phyloP scores from a whole-genome alignment of 1,284 basidiomycete genomes.

The Thelephora terrestris region DNA sequence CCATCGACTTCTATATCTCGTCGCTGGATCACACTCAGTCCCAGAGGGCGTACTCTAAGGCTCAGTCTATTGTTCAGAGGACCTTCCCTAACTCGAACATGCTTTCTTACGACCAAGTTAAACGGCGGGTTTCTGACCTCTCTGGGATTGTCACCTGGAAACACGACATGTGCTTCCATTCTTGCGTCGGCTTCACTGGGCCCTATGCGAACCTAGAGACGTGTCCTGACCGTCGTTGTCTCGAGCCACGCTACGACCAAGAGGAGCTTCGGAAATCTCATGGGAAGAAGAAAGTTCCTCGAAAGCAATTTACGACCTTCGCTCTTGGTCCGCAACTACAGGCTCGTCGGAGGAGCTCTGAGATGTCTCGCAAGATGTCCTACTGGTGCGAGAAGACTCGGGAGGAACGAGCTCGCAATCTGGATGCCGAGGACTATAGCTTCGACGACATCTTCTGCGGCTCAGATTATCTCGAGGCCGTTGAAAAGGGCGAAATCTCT shows the following conservation, averaged over 20 bases:
- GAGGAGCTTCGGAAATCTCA: background rate
- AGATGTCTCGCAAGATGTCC: conserved; percentile 4
- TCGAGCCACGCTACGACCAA: conserved; percentile 7
- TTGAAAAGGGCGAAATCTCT: conserved; percentile 9
- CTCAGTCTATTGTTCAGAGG: background rate
- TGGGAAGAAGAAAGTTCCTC: background rate
- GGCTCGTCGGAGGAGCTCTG: too few relatives aligned
- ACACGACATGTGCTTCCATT: conserved; percentile 24
- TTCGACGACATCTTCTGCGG: conserved; percentile 12
- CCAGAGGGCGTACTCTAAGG: conserved; percentile 14
- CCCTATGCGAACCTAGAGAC: conserved; percentile 15
- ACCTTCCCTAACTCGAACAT: conserved; percentile 13
- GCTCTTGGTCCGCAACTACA: conserved; percentile 19
- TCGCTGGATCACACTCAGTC: conserved; percentile 5
- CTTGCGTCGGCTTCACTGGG: too few relatives aligned
- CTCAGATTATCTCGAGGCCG: conserved; percentile 12
- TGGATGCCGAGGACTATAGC: background rate
- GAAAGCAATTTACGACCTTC: conserved; percentile 12
- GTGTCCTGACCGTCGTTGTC: conserved; percentile 8
- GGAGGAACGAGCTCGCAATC: conserved; percentile 9
- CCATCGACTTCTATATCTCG: too few relatives aligned
- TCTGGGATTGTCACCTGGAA: conserved; percentile 18
- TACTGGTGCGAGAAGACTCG: conserved; percentile 8
- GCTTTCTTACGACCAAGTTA: conserved; percentile 18
- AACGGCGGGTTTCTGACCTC: conserved; percentile 15